Percentiles rank a stretch among this genome's conserved stretches.
phyloP scores from a whole-genome alignment of 495 filamentous ascomycete genomes.

The Hypoxylon subgilvum region DNA sequence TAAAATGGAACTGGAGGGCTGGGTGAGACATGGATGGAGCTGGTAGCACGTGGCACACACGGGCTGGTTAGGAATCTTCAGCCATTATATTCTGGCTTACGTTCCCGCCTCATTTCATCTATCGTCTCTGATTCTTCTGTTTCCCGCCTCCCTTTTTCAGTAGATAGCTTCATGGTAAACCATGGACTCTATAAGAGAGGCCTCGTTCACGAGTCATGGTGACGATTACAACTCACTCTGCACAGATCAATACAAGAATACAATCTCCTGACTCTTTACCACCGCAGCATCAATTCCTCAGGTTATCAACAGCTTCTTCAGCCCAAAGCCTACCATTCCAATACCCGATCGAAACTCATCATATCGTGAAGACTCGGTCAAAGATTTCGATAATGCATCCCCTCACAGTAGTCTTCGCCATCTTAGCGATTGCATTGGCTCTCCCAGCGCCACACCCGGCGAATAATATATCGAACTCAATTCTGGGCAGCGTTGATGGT shows the following conservation, averaged over 20 bases:
- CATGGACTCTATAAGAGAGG: slow-evolving; percentile 12
- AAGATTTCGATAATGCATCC: slow-evolving; percentile 15
- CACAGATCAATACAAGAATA: slow-evolving; percentile 8
- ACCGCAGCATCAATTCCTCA: background rate
- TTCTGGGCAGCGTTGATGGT: slow-evolving; percentile 2
- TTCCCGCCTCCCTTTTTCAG: slow-evolving; percentile 15
- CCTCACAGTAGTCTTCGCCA: slow-evolving; percentile 16
- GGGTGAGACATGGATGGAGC: slow-evolving; percentile 19
- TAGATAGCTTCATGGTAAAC: background rate
- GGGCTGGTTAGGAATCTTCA: slow-evolving; percentile 29
- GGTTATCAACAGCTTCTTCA: background rate
- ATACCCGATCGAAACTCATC: background rate
- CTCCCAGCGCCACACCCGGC: slow-evolving; percentile 10
- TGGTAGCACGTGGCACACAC: slow-evolving; percentile 13
- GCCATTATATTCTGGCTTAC: slow-evolving; percentile 21
- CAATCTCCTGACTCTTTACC: background rate
- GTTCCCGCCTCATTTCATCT: slow-evolving; percentile 7
- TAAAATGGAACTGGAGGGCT: slow-evolving; percentile 5
- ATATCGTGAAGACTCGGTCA: background rate
- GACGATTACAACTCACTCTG: background rate
- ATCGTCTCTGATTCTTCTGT: slow-evolving; percentile 16
- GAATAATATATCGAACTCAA: slow-evolving; percentile 1
- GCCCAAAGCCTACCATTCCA: background rate
- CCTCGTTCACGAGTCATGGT: background rate
- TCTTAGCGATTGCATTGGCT: slow-evolving; percentile 14